Conservation (phyloP, 192 early-diverging fungal species). For the Coemansia sp. region DNA sequence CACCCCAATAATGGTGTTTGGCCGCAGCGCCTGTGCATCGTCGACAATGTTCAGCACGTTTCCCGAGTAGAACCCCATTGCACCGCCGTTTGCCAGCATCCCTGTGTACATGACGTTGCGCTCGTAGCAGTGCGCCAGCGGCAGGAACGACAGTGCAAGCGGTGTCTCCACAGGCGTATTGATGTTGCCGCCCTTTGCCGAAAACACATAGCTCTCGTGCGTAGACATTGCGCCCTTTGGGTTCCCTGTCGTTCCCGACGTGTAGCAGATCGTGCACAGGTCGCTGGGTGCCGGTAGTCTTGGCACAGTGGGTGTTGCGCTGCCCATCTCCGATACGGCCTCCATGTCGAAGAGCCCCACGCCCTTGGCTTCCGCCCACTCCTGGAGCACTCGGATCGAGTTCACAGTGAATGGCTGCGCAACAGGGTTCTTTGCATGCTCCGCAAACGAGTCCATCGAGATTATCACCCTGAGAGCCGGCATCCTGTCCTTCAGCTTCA, state of each 20-base stretch:
- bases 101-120: conserved; percentile 58
- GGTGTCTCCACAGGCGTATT: conserved; percentile 4
- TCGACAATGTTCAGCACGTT: conserved; percentile 68
- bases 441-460: conserved; percentile 66
- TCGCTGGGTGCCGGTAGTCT: conserved; percentile 64
- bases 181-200: conserved; percentile 25
- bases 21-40: conserved; percentile 78
- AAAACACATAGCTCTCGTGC: conserved; percentile 70
- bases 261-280: conserved; percentile 75
- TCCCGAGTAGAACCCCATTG: conserved; percentile 76
- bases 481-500: conserved; percentile 58
- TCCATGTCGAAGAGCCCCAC: conserved; percentile 60
- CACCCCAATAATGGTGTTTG: conserved; percentile 84
- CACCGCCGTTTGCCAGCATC: conserved; percentile 62
- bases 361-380: conserved; percentile 64
- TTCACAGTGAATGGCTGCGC: conserved; percentile 41
- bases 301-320: conserved; percentile 48
- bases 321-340: conserved; percentile 61
- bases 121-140: conserved; percentile 90
- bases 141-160: conserved; percentile 76
- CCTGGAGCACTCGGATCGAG: conserved; percentile 36
- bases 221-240: conserved; percentile 79
- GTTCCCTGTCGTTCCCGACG: conserved; percentile 81
- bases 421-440: conserved; percentile 32
- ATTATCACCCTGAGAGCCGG: conserved; percentile 73